Evolutionary conservation across 768 basidiomycete genomes (phyloP), one percentile per base, ranked within the genome.

Genomic region (Pluteus cervinus): DNA sequence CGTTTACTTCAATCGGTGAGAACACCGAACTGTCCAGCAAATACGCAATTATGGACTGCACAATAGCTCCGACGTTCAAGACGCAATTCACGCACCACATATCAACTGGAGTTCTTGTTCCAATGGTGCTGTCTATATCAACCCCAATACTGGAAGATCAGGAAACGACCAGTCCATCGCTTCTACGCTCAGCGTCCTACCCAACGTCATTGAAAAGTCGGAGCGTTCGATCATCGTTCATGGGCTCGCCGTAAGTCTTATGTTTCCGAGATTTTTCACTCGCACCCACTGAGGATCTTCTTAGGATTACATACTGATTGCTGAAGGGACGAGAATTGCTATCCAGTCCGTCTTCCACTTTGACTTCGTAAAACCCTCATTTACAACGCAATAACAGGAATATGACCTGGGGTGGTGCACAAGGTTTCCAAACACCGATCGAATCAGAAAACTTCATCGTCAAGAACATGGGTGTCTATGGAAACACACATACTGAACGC

Each of bases 161-260:
- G 65, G 68, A 11, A 50, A 51, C n/a, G 81, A 83, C 46, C 55
- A 58, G 26, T 79, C 76, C 12, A 68, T 76, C 14, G 71, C 79
- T 0, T 73, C 81, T 2, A 72, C 71, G 1, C 61, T 83, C 35
- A 77, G 73, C 8, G 75, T 83, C 3, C 63, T 84, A 1, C 78
- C 81, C 1, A 79, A 68, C 42, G 80, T 81, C 40, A 83, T 84
- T 42, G 81, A 83, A 52, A 81, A 81, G 58, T 81, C 66, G 32
- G 65, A 71, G 33, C 62, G 80, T 36, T 71, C 66, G 0, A 73
- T 85, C 21, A 76, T 86, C 29, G 75, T 76, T 4, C 80, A 86
- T 39, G 81, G 81, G 3, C 65, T 83, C 40, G 76, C 45, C 62
- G 82, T 66, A 68, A 58, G 62, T 45, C 63, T 29, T 45, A 65